Percentiles rank a stretch among this genome's conserved stretches.
These are phyloP conservation scores for Globisporangium acanthophoron DNA, from an alignment of 352 stramenopile genomes.

Conservation along the genomic window DNA sequence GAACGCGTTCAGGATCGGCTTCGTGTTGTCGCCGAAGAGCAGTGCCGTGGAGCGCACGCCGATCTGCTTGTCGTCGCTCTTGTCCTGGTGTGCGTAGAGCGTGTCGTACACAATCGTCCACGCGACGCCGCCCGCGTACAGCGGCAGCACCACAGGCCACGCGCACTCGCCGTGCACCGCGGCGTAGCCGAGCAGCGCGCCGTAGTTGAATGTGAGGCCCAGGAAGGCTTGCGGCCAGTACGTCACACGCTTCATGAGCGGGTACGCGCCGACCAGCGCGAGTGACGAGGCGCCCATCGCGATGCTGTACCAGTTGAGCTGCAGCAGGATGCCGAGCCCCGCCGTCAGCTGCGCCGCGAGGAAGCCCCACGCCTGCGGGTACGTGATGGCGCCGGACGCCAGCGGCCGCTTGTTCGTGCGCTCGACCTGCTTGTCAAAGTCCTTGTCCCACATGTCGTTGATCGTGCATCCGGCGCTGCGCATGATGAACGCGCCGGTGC, in stretches of 20 bases:
- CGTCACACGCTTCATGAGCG: constrained; percentile 97
- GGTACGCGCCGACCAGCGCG: constrained; percentile 93
- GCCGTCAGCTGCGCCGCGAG: constrained; percentile 91
- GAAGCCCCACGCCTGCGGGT: constrained; percentile 90
- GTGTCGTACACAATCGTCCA: constrained; percentile 99
- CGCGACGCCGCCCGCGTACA: constrained; percentile 93
- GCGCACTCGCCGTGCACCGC: constrained; percentile 81
- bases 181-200: constrained; percentile 92
- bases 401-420: constrained; percentile 94
- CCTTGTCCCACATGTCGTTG: constrained; percentile 99
- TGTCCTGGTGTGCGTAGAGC: constrained; percentile 98
- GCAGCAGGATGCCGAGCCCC: constrained; percentile 92
- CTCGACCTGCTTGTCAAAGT: constrained; percentile 95
- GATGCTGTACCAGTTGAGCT: constrained; percentile 95
- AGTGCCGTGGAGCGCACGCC: constrained; percentile 95
- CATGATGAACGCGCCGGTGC: constrained; percentile 95
- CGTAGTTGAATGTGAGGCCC: constrained; percentile 98
- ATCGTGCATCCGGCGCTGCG: constrained; percentile 97
- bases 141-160: constrained; percentile 87
- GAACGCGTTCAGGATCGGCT: constrained; percentile 90
- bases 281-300: constrained; percentile 90
- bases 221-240: constrained; percentile 97
- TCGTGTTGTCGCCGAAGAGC: constrained; percentile 93
- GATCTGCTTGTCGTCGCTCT: constrained; percentile 94
- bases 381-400: constrained; percentile 87